Evolutionary conservation across 2,329 filamentous ascomycete species (phyloP).

Genomic region (Talaromyces sp.): DNA sequence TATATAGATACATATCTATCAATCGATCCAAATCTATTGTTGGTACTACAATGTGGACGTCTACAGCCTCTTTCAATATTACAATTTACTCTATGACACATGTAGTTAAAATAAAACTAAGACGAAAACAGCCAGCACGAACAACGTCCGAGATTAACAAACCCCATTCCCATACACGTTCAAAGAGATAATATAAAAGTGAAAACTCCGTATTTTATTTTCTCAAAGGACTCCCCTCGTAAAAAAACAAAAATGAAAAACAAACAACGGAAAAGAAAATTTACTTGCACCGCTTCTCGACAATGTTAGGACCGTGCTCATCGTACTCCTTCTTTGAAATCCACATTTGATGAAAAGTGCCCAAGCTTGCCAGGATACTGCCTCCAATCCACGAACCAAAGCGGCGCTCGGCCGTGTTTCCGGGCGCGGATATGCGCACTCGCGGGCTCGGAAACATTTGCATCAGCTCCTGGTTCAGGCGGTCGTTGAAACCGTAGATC

Average conservation of each 20-base stretch:
- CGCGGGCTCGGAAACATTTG: constrained; percentile 76
- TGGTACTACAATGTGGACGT: not conserved
- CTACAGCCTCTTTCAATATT: not conserved
- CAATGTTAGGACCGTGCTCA: constrained; percentile 82
- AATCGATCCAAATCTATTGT: not conserved
- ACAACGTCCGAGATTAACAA: not conserved
- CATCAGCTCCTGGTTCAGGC: constrained; percentile 77
- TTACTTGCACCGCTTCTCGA: constrained; percentile 95
- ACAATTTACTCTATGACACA: not conserved
- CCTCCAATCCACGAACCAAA: constrained; percentile 96
- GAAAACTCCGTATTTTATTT: not conserved
- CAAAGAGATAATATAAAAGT: not conserved
- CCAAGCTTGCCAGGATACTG: constrained; percentile 89
- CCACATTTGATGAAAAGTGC: constrained; percentile 99
- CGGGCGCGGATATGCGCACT: constrained; percentile 83
- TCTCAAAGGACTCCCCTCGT: not conserved
- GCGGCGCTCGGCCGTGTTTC: constrained; percentile 78
- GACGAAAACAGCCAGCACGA: not conserved
- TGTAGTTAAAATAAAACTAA: not conserved
- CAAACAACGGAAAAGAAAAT: not conserved
- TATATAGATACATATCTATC: too few relatives aligned
- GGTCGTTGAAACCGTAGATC: constrained; percentile 86
- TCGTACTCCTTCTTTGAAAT: constrained; percentile 96
- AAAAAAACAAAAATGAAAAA: not conserved
- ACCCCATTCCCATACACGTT: not conserved